Conservation (phyloP, 148 eudicot genomes). For the Pharnaceum exiguum region DNA sequence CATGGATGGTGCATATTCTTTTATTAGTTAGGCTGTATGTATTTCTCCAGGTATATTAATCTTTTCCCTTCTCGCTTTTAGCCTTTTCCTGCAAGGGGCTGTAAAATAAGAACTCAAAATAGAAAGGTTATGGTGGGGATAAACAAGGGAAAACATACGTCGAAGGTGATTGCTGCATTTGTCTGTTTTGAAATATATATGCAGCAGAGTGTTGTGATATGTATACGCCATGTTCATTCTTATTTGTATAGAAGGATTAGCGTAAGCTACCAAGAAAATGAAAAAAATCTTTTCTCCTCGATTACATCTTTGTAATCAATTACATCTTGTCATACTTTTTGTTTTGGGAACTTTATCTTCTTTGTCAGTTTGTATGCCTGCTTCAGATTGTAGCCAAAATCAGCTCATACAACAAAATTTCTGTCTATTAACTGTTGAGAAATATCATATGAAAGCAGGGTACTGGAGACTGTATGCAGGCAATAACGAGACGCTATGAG, state of each 20-base stretch:
- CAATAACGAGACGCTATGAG: no score
- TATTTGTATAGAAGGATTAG: slow-evolving; percentile 30
- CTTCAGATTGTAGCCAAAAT: no score
- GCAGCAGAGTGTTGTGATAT: slow-evolving; percentile 24
- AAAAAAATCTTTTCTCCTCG: slow-evolving; percentile 5
- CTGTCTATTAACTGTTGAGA: background rate
- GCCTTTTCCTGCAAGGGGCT: slow-evolving; percentile 21
- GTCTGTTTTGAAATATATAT: slow-evolving; percentile 7
- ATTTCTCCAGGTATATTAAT: slow-evolving; percentile 22
- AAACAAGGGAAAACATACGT: slow-evolving; percentile 2
- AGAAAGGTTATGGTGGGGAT: slow-evolving; percentile 13
- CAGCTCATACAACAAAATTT: no score
- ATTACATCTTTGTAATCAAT: background rate
- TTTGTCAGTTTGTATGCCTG: no score
- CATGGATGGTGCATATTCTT: slow-evolving; percentile 26
- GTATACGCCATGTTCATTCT: slow-evolving; percentile 19
- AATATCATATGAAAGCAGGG: no score
- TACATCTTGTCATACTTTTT: no score
- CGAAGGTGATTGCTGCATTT: slow-evolving; percentile 16
- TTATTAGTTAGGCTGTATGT: slow-evolving; percentile 23
- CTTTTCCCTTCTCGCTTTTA: background rate
- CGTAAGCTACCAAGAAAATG: slow-evolving; percentile 15
- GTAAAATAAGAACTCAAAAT: slow-evolving; percentile 29
- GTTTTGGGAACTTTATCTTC: no score
- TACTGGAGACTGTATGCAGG: no score